A percentile compares a stretch with the other conserved stretches of the same genome.
phyloP scores from a whole-genome alignment of 768 basidiomycete genomes.

The Boletus bicolor region DNA sequence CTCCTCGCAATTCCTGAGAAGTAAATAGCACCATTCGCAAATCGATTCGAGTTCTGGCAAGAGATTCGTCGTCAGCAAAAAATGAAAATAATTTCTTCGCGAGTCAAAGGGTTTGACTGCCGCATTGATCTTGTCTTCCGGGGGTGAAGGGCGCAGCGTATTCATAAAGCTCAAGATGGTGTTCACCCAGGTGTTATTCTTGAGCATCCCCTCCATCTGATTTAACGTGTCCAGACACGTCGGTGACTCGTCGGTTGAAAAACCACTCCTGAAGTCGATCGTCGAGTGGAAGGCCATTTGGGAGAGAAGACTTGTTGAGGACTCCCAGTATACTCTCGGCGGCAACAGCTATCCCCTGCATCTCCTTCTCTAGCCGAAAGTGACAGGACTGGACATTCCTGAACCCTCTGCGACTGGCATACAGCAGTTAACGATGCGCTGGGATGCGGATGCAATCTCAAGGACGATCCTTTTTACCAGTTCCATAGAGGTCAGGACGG shows the following conservation, averaged over 20 bases:
- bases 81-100: slow-evolving; percentile 3
- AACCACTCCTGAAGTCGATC: slow-evolving; percentile 12
- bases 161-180: background rate
- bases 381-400: slow-evolving; percentile 2
- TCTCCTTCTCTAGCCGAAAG: slow-evolving; percentile 15
- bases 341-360: slow-evolving; percentile 8
- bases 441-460: background rate
- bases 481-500: background rate
- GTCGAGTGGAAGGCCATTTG: slow-evolving; percentile 1
- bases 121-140: slow-evolving; percentile 5
- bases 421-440: background rate
- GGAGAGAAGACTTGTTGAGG: background rate
- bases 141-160: background rate
- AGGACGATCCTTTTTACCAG: background rate
- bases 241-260: background rate
- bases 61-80: slow-evolving; percentile 2
- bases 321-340: background rate
- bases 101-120: slow-evolving; percentile 8
- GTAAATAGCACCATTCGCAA: background rate
- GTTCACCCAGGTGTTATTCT: background rate
- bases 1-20: slow-evolving; percentile 8
- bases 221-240: slow-evolving; percentile 4
- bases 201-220: slow-evolving; percentile 9
- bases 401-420: background rate
- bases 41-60: background rate